Percentiles rank a stretch among this genome's conserved stretches.
Conservation (phyloP, 1,284 basidiomycete species). For the Trichosporon sp. region DNA sequence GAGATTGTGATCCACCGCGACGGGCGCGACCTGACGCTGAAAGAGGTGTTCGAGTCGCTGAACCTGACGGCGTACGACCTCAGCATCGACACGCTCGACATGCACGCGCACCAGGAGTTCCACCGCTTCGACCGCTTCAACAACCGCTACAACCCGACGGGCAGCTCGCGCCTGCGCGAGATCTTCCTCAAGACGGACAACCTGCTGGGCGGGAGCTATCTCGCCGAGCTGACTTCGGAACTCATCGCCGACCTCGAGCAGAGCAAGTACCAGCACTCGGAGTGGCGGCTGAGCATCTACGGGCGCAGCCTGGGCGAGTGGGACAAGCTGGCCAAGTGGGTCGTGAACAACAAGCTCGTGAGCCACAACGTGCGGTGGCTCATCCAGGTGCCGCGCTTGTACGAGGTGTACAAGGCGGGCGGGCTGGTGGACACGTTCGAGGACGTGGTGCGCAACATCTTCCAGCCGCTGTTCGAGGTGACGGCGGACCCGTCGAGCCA, state of each 20-base stretch:
- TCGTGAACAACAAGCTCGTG: constrained; percentile 85
- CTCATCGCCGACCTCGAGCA: constrained; percentile 94
- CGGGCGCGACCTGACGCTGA: constrained; percentile 78
- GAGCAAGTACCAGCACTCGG: constrained; percentile 98
- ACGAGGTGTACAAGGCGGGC: constrained; percentile 91
- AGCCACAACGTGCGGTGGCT: constrained; percentile 98
- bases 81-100: constrained; percentile 97
- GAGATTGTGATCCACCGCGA: constrained; percentile 96
- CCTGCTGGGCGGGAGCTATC: constrained; percentile 80
- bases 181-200: constrained; percentile 99
- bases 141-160: constrained; percentile 53
- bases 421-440: constrained; percentile 83
- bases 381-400: constrained; percentile 91
- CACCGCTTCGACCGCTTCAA: constrained; percentile 97
- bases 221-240: constrained; percentile 84
- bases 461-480: constrained; percentile 91
- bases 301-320: constrained; percentile 74
- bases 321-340: constrained; percentile 98
- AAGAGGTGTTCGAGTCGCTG: constrained; percentile 92
- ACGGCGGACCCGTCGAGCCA: constrained; percentile 85
- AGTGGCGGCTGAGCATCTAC: constrained; percentile 97
- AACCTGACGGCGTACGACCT: constrained; percentile 95
- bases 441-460: constrained; percentile 85
- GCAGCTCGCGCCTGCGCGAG: constrained; percentile 89
- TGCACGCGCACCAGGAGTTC: constrained; percentile 97